Conservation (phyloP, 257 asterid species). For the Cordia subcordata region DNA sequence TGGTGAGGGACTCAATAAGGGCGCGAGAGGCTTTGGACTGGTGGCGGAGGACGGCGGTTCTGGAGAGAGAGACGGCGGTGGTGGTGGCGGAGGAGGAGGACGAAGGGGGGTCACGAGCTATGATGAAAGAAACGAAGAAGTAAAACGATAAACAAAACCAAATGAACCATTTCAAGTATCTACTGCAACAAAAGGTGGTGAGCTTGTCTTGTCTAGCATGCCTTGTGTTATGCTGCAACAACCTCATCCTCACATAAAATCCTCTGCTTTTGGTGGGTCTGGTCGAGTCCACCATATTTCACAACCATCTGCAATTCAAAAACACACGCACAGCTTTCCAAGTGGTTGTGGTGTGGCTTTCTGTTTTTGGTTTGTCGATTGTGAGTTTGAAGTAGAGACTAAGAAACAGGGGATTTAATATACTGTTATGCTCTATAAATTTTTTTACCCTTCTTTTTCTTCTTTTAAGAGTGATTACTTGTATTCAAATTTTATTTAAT, state of each 20-base stretch:
- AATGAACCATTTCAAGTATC: conserved; percentile 1
- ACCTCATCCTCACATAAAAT: conserved; percentile 66
- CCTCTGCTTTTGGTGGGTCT: conserved; percentile 45
- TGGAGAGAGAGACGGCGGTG: conserved; percentile 28
- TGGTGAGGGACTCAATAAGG: conserved; percentile 40
- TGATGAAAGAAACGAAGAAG: not conserved
- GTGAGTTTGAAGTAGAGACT: conserved; percentile 38
- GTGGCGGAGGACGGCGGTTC: conserved; percentile 34
- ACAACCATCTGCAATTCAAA: conserved; percentile 19
- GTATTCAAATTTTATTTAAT: too few relatives aligned
- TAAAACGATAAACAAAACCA: not conserved
- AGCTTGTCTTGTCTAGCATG: not conserved
- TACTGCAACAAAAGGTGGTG: not conserved
- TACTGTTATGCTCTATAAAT: too few relatives aligned
- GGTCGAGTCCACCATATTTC: conserved; percentile 25
- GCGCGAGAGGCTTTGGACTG: conserved; percentile 54
- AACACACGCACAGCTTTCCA: not conserved
- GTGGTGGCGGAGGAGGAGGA: not conserved
- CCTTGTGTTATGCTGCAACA: conserved; percentile 25
- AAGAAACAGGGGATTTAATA: conserved; percentile 46
- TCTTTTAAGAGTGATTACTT: too few relatives aligned
- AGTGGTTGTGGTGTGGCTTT: conserved; percentile 40
- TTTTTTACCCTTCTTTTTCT: too few relatives aligned
- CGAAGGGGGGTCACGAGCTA: not conserved
- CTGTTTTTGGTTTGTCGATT: conserved; percentile 46